Evolutionary conservation across 805 yeast genomes (phyloP).

Genomic region (Starmera pachycereana): DNA sequence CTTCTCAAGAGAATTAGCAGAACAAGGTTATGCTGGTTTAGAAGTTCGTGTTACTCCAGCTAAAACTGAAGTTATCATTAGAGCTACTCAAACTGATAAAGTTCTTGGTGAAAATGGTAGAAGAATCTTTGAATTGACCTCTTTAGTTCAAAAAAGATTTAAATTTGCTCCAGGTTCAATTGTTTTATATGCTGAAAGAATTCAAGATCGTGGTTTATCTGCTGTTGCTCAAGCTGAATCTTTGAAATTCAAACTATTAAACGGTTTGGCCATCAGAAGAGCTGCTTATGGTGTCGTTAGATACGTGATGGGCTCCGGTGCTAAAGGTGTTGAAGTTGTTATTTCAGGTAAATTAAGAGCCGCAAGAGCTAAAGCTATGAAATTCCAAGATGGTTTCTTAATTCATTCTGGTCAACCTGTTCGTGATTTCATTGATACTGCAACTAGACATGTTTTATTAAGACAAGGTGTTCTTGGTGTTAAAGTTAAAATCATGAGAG

Average conservation of each 20-base stretch:
- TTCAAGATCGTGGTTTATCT: conserved; percentile 98
- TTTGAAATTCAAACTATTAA: conserved; percentile 92
- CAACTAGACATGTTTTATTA: conserved; percentile 98
- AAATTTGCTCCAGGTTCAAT: conserved; percentile 88
- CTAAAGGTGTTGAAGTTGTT: conserved; percentile 99
- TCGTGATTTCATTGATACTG: conserved; percentile 95
- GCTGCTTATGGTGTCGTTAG: conserved; percentile 99
- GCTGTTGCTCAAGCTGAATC: conserved; percentile 99
- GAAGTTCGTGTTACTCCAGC: conserved; percentile 98
- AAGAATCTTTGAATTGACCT: conserved; percentile 97
- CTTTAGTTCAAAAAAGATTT: conserved; percentile 98
- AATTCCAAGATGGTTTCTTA: conserved; percentile 99
- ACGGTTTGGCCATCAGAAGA: conserved; percentile 99
- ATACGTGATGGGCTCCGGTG: conserved; percentile 99
- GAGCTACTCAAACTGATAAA: conserved; percentile 98
- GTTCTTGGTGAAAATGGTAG: conserved; percentile 99
- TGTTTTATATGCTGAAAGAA: conserved; percentile 96
- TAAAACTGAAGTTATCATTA: conserved; percentile 96
- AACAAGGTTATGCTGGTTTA: conserved; percentile 99
- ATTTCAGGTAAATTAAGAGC: conserved; percentile 99
- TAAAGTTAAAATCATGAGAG: conserved; percentile 99
- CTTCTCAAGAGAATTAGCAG: conserved; percentile 99
- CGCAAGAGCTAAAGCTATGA: conserved; percentile 99
- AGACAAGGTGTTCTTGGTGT: conserved; percentile 99
- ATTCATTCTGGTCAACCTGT: conserved; percentile 99